These are phyloP conservation scores for Pythium aristosporum DNA, from an alignment of 352 stramenopile genomes.

Conservation along the genomic window DNA sequence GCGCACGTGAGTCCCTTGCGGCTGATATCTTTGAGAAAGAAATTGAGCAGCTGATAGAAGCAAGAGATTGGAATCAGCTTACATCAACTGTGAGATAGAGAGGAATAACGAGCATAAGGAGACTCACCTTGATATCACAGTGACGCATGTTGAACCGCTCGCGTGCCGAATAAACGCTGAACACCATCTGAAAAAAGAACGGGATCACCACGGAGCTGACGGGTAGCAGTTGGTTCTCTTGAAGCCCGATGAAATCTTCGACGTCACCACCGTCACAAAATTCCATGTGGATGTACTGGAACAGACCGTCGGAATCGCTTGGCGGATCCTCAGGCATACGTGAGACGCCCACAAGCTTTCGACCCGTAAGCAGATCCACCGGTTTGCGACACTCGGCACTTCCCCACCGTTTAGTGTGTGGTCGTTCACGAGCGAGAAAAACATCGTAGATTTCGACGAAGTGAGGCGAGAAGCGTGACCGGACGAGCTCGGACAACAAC, in stretches of 20 bases:
- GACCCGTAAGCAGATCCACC: conserved; percentile 46
- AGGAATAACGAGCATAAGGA: not conserved
- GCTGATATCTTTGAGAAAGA: conserved; percentile 92
- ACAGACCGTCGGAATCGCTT: conserved; percentile 38
- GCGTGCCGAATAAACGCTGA: conserved; percentile 91
- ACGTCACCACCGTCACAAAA: conserved; percentile 96
- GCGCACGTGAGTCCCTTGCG: conserved; percentile 35
- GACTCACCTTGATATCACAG: conserved; percentile 95
- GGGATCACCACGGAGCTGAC: conserved; percentile 54
- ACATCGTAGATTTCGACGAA: conserved; percentile 93
- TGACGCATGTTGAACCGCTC: conserved; percentile 93
- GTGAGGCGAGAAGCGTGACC: conserved; percentile 90
- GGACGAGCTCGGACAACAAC: conserved; percentile 88
- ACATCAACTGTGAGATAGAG: not conserved
- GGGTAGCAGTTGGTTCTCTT: conserved; percentile 66
- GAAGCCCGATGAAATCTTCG: conserved; percentile 93
- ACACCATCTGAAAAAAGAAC: conserved; percentile 98
- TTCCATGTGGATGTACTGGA: conserved; percentile 99
- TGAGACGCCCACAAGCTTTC: conserved; percentile 21
- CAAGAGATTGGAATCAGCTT: not conserved
- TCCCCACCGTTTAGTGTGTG: conserved; percentile 54
- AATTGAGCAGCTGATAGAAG: conserved; percentile 92
- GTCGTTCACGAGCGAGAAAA: conserved; percentile 83
- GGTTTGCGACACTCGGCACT: conserved; percentile 62
- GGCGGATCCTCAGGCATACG: conserved; percentile 7